phyloP scores from a whole-genome alignment of 1,139 yeast species.

The Yamadazyma taylorii region DNA sequence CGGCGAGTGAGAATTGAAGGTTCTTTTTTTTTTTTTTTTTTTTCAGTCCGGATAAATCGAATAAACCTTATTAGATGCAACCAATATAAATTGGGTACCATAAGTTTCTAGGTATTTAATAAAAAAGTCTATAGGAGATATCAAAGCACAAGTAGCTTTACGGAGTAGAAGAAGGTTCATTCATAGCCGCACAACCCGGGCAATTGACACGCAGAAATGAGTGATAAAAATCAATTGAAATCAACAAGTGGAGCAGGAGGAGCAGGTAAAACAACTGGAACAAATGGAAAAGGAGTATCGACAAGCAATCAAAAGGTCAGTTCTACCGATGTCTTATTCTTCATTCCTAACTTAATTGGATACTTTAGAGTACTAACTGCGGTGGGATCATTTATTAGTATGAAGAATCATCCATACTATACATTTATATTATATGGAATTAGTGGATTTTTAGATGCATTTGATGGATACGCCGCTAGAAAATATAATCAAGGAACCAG shows the following conservation, averaged over 20 bases:
- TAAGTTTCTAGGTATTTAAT: no score
- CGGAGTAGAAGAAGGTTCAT: no score
- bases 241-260: no score
- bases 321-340: conserved; percentile 60
- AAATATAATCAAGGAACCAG: conserved; percentile 83
- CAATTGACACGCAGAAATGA: neutral
- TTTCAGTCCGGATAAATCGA: neutral
- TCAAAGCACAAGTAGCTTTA: no score
- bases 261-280: no score
- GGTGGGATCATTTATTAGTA: conserved; percentile 70
- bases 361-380: conserved; percentile 82
- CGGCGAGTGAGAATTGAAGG: conserved; percentile 1
- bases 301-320: conserved; percentile 19
- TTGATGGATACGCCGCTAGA: conserved; percentile 96
- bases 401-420: conserved; percentile 79
- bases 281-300: no score
- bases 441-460: conserved; percentile 91
- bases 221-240: no score
- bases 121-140: no score
- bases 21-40: neutral
- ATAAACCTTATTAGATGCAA: neutral
- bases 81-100: neutral
- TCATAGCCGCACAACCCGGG: no score
- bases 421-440: conserved; percentile 79
- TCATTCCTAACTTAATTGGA: conserved; percentile 90